These are phyloP conservation scores for Silene latifolia DNA, from an alignment of 148 eudicot genomes.

Conservation along the genomic window DNA sequence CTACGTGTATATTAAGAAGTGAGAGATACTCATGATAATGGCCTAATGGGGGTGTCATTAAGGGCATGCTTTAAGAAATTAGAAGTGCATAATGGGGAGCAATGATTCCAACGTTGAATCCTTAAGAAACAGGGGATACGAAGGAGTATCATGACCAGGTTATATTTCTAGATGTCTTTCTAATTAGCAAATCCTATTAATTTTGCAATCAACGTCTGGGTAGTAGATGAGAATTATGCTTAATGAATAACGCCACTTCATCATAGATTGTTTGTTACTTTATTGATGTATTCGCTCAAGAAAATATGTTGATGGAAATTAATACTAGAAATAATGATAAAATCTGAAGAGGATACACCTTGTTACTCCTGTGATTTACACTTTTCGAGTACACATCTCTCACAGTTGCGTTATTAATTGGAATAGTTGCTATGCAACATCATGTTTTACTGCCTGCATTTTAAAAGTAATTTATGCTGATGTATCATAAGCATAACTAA, in stretches of 20 bases:
- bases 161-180: constrained; percentile 17
- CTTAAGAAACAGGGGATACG: too few species aligned
- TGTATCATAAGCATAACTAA: not conserved
- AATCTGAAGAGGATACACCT: not conserved
- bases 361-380: constrained; percentile 5
- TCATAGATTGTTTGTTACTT: not conserved
- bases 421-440: not conserved
- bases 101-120: too few species aligned
- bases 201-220: constrained; percentile 12
- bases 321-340: not conserved
- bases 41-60: constrained; percentile 20
- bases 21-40: constrained; percentile 3
- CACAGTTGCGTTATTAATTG: not conserved
- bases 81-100: too few species aligned
- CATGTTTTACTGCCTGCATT: not conserved
- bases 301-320: not conserved
- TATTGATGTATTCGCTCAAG: not conserved
- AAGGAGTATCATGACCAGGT: too few species aligned
- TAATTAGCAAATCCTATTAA: not conserved
- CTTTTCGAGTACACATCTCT: not conserved
- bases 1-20: not conserved
- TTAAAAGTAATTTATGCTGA: too few species aligned
- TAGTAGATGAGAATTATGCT: too few species aligned
- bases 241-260: too few species aligned
- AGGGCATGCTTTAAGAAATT: too few species aligned